Evolutionary conservation across 352 stramenopile species (phyloP), one percentile per base, ranked within the genome.

Genomic region (Pythium oligandrum): DNA sequence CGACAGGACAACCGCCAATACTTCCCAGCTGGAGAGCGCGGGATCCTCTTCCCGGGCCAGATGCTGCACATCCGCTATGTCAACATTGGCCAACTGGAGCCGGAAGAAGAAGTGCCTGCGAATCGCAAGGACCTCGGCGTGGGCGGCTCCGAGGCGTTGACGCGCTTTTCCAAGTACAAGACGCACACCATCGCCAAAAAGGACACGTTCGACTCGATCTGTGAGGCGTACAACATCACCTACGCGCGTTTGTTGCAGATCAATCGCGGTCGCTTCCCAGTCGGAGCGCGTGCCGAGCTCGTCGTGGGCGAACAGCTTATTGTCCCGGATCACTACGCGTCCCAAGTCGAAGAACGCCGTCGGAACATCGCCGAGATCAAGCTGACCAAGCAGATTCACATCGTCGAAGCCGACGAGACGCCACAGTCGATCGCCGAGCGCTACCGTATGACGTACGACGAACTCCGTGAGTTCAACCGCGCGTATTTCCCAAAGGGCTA

Each of bases 401-500:
- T 86, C 7, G 83, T 94, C n/a, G 69, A 85, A 40, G 49, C 56
- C 2, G 82, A 73, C 42, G 83, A 94, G 33, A 90, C 83, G n/a
- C 81, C 83, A 11, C 68, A 90, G 52, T 65, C 52, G 11, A 66
- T 94, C 48, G 77, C 76, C 0, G 68, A 64, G 36, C 55, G 50
- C 34, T 94, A 88, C 64, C 65, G 59, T 40, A 94, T 94, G 83
- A 90, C 73, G 50, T 88, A 89, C 53, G 83, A 94, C 36, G 81
- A 92, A 64, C 71, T 94, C 57, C 83, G 83, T 35, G 83, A 92
- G 64, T 92, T 63, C 59, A 94, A 94, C 55, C 83, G 83, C 48
- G 78, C 74, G 26, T 94, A 91, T 64, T 94, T 94, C 56, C 83
- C 83, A 17, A 92, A 91, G 59, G 83, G 83, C 49, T 94, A 87